Evolutionary conservation across 2,329 filamentous ascomycete genomes (phyloP).

Genomic region (Ophiostoma angusticollis): DNA sequence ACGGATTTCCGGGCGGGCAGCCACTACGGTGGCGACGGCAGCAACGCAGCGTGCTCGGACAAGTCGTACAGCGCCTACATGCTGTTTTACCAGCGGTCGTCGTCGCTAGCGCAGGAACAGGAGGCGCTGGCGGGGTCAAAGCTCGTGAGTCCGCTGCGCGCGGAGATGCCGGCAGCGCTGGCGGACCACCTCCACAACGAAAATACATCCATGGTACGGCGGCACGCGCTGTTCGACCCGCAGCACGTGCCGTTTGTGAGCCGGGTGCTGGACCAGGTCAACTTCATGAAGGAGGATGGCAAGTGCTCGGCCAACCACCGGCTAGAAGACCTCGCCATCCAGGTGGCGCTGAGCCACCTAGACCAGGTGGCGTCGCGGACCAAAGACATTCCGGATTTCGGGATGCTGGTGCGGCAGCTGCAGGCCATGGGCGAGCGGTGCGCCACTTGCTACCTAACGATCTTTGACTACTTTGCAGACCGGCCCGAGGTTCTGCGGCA

Average conservation of each 20-base stretch:
- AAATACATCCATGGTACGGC: constrained; percentile 60
- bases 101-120: constrained; percentile 45
- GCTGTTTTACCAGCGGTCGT: constrained; percentile 85
- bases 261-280: constrained; percentile 45
- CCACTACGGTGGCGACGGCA: constrained; percentile 32
- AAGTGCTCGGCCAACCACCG: constrained; percentile 35
- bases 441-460: constrained; percentile 41
- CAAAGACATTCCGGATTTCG: constrained; percentile 54
- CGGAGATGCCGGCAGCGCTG: constrained; percentile 31
- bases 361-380: constrained; percentile 63
- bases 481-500: constrained; percentile 48
- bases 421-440: constrained; percentile 36
- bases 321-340: constrained; percentile 38
- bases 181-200: constrained; percentile 52
- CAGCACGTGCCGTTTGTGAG: constrained; percentile 56
- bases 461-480: constrained; percentile 47
- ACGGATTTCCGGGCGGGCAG: constrained; percentile 34
- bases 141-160: constrained; percentile 28
- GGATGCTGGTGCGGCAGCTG: constrained; percentile 31
- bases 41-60: constrained; percentile 36
- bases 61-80: constrained; percentile 89
- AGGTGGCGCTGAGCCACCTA: constrained; percentile 49
- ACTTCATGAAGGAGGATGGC: constrained; percentile 29
- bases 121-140: constrained; percentile 28
- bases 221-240: constrained; percentile 69